A percentile compares a stretch with the other conserved stretches of the same genome.
Evolutionary conservation across 495 filamentous ascomycete genomes (phyloP).

Genomic region (Cryomyces minteri): DNA sequence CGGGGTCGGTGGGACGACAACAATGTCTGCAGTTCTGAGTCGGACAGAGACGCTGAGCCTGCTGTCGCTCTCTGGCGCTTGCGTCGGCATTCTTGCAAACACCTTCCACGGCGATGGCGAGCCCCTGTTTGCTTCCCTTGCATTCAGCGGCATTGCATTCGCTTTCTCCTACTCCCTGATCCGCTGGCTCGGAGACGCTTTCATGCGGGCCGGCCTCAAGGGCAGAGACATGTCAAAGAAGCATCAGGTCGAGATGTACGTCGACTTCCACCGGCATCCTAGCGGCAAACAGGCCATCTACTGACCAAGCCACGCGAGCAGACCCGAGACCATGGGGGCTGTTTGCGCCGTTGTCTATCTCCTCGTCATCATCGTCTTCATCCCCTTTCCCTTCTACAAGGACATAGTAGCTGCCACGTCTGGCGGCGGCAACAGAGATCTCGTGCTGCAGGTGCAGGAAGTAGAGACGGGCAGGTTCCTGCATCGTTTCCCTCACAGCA

Average conservation of each 20-base stretch:
- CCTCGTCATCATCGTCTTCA: constrained; percentile 69
- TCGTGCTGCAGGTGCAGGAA: constrained; percentile 44
- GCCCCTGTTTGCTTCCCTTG: constrained; percentile 73
- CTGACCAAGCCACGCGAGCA: constrained; percentile 12
- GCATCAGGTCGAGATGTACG: constrained; percentile 54
- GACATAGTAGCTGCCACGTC: constrained; percentile 94
- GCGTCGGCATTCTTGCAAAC: constrained; percentile 56
- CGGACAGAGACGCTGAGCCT: constrained; percentile 53
- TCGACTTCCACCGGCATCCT: background rate
- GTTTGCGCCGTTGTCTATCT: constrained; percentile 88
- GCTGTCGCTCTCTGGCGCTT: constrained; percentile 45
- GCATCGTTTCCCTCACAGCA: constrained; percentile 85
- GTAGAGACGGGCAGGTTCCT: constrained; percentile 63
- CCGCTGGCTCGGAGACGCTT: constrained; percentile 82
- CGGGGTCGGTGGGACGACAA: too few species aligned
- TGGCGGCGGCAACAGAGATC: constrained; percentile 79
- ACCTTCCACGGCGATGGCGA: constrained; percentile 74
- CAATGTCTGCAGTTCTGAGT: constrained; percentile 32
- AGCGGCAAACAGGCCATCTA: background rate
- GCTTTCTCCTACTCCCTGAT: constrained; percentile 64
- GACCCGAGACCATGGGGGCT: constrained; percentile 94
- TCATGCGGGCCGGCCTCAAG: constrained; percentile 77
- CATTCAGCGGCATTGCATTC: constrained; percentile 74
- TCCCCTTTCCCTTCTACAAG: constrained; percentile 94
- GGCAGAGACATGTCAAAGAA: constrained; percentile 80